These are phyloP conservation scores for Thozetella sp. DNA, from an alignment of 495 filamentous ascomycete species.

Conservation along the genomic window DNA sequence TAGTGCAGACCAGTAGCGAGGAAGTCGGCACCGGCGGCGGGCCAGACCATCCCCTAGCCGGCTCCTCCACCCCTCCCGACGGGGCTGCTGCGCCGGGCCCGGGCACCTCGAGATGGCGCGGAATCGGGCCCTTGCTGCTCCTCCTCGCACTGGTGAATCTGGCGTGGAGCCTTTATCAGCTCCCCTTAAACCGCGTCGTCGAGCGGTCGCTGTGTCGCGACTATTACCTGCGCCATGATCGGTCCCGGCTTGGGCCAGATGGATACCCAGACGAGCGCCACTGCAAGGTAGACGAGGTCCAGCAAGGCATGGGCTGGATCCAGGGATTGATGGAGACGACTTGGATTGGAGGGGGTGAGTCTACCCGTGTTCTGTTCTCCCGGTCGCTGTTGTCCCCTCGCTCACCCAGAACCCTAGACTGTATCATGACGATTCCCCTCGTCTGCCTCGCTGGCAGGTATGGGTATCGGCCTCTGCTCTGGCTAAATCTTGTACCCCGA, in stretches of 20 bases:
- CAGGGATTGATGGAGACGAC: constrained; percentile 41
- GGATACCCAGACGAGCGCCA: constrained; percentile 40
- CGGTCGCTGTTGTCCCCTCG: neutral
- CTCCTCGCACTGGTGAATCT: constrained; percentile 45
- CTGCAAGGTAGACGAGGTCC: constrained; percentile 47
- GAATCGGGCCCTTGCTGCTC: constrained; percentile 29
- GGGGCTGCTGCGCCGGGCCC: too few relatives aligned
- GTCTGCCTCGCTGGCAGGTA: constrained; percentile 37
- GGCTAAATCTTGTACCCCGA: constrained; percentile 39
- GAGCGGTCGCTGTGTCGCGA: constrained; percentile 47
- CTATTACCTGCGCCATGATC: constrained; percentile 38
- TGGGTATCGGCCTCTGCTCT: constrained; percentile 33
- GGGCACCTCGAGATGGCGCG: neutral
- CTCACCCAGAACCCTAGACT: constrained; percentile 26
- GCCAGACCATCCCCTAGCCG: too few relatives aligned
- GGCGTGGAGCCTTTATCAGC: constrained; percentile 41
- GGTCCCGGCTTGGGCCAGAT: constrained; percentile 27
- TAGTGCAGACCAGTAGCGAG: too few relatives aligned
- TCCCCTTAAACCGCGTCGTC: constrained; percentile 48
- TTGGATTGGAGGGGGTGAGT: constrained; percentile 46
- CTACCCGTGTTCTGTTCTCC: neutral
- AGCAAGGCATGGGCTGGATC: constrained; percentile 42
- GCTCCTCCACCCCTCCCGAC: too few relatives aligned
- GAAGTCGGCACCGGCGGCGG: too few relatives aligned
- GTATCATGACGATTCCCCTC: constrained; percentile 46